These are phyloP conservation scores for Hysterangium stoloniferum DNA, from an alignment of 768 basidiomycete genomes.

Conservation along the genomic window DNA sequence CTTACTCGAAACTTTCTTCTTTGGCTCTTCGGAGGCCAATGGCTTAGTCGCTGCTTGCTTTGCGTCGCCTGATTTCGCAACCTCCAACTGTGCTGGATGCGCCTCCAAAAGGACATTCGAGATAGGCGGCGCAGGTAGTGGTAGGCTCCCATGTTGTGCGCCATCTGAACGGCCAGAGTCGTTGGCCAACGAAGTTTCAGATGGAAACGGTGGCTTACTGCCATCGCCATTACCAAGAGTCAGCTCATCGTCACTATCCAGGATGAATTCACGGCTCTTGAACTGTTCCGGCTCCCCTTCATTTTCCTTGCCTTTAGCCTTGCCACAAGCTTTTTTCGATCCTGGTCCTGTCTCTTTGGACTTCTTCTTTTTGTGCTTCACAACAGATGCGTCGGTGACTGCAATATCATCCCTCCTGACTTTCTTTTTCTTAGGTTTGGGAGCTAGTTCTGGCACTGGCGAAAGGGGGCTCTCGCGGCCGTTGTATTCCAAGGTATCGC, in stretches of 20 bases:
- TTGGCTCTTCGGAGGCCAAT: neutral
- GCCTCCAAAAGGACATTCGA: neutral
- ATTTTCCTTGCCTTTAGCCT: conserved; percentile 26
- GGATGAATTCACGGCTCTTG: conserved; percentile 39
- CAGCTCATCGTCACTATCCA: conserved; percentile 24
- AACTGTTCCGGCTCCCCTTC: conserved; percentile 25
- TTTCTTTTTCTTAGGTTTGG: neutral
- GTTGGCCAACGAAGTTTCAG: too few relatives aligned
- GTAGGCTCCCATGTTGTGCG: too few relatives aligned
- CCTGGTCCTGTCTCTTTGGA: neutral
- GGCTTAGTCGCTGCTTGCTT: neutral
- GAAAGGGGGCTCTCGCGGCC: too few relatives aligned
- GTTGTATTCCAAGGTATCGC: neutral
- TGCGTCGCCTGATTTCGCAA: neutral
- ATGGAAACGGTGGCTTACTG: too few relatives aligned
- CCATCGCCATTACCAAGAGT: neutral
- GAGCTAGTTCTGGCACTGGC: neutral
- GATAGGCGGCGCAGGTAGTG: too few relatives aligned
- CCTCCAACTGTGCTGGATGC: neutral
- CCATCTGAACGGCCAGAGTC: too few relatives aligned
- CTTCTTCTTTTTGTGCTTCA: neutral
- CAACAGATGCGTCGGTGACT: neutral
- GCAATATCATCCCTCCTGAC: neutral
- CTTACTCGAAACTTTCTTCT: neutral
- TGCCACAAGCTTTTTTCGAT: neutral